Conservation (phyloP, 495 filamentous ascomycete genomes). For the Sabuloglossum arenarium region DNA sequence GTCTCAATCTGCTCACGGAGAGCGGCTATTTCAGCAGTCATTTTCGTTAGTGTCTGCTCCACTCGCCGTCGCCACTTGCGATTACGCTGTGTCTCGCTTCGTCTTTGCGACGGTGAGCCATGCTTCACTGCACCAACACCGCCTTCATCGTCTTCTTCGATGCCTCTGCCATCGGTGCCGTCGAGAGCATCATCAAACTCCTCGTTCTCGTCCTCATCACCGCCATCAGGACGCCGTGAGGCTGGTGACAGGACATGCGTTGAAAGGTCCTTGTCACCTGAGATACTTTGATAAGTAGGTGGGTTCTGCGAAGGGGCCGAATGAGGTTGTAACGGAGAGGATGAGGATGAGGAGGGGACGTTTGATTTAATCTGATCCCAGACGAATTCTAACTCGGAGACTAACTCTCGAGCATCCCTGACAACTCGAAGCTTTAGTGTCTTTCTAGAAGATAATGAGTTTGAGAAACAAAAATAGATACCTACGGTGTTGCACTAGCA, state of each 20-base stretch:
- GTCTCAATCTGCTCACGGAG: conserved; percentile 76
- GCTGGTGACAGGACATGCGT: conserved; percentile 59
- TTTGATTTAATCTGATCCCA: conserved; percentile 96
- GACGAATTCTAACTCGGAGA: conserved; percentile 90
- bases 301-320: neutral
- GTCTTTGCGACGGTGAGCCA: conserved; percentile 13
- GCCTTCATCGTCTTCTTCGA: conserved; percentile 6
- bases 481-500: conserved; percentile 54
- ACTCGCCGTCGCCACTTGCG: conserved; percentile 60
- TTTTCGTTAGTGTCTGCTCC: conserved; percentile 68
- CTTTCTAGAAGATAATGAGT: neutral
- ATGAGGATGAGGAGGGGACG: conserved; percentile 34
- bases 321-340: conserved; percentile 17
- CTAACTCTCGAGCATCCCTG: conserved; percentile 64
- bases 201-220: conserved; percentile 38
- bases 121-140: conserved; percentile 1
- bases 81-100: conserved; percentile 13
- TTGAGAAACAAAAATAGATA: neutral
- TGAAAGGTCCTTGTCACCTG: conserved; percentile 7
- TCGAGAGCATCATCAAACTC: conserved; percentile 25
- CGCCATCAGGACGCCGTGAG: conserved; percentile 31
- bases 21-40: conserved; percentile 88
- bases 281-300: neutral
- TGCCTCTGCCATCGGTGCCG: conserved; percentile 9
- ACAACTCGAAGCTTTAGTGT: neutral